Evolutionary conservation across 1,139 yeast species (phyloP), one percentile per base, ranked within the genome.

Genomic region (Trichomonascaceae sp.): DNA sequence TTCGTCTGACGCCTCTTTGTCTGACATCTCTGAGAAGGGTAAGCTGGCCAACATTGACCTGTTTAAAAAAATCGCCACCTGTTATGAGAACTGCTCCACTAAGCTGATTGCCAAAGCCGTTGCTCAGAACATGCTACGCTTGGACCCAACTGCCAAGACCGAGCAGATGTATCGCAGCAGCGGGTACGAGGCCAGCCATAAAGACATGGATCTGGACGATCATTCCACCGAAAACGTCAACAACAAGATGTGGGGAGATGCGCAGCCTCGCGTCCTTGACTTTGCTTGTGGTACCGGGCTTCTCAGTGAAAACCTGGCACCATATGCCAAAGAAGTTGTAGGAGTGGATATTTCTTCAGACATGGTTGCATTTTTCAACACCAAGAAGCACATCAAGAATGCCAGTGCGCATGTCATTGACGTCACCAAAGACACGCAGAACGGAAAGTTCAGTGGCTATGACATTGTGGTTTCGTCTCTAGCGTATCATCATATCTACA

Each of bases 61-160:
- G 5, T 36, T 33, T 26, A 33, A 26, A 16, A 31, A 31, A 4
- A 33, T 28, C n/a, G 39, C 39, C 4, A 32, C 35, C 11, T 23
- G 43, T 66, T 36, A 36, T 25, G 39, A 36, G 16, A 41, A 33
- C 25, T 38, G 32, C 8, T 16, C 27, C 17, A 63, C 42, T 56
- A 60, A 34, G 70, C 65, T 48, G 69, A 64, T 34, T 53, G 74
- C 48, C 65, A 22, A 31, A 14, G 36, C 31, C 6, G 37, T 42
- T 4, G 34, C 39, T 3, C 30, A 31, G 3, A 35, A 32, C 15
- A 33, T 42, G 18, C 34, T 41, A 3, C 32, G 34, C 31, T 37
- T 31, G 31, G 29, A 23, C 9, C 27, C 15, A 22, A 17, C 20
- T 4, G 36, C 26, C 18, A 17, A 3, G 22, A 26, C 15, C 15